Base-by-base conservation (phyloP, 371 early-diverging fungal species). In the Fennellomyces sp. region DNA sequence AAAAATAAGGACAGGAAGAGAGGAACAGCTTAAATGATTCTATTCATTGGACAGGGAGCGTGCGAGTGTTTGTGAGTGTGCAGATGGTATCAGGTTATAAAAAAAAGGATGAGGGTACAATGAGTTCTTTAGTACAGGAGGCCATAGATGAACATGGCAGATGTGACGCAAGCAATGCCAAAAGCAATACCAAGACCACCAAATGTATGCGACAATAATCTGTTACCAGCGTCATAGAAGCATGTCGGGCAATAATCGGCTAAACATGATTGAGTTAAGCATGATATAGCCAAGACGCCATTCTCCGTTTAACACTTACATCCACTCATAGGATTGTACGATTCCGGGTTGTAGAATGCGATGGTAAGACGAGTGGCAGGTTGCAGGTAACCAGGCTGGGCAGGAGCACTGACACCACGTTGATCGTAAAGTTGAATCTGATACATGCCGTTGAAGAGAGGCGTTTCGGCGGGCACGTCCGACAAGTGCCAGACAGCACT, bases 351-450 rank as follows among this genome's bases (percentile, higher is more conserved):
- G 56, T 80, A 80, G 49, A 80, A 73, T 19, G 77, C 80, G 52
- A 80, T 75, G 2, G 71, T 69, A 19, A 80, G 52, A 17, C 64
- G 41, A 17, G 66, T 69, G 21, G 36, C 36, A n/a, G 80, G 77
- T 21, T 58, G 41, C 15, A 74, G 63, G 71, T 73, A 80, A 29
- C 80, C 80, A 27, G 80, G 80, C 19, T 53, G 47, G 29, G 54
- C 49, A 19, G 19, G 11, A 25, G 80, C 75, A 19, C 70, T 56
- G 3, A 64, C 55, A 52, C 81, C 81, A 51, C 81, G 65, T 61
- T 81, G 81, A 64, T 81, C 81, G 30, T 74, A 76, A 0, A 81
- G 45, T 42, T 74, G 75, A 29, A 81, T 63, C 28, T 72, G 66
- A 64, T 81, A 81, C 35, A 56, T 63, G 10, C 78, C 81, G 61